These are phyloP conservation scores for Luffa acutangula DNA, from an alignment of 306 rosid genomes.

Conservation along the genomic window DNA sequence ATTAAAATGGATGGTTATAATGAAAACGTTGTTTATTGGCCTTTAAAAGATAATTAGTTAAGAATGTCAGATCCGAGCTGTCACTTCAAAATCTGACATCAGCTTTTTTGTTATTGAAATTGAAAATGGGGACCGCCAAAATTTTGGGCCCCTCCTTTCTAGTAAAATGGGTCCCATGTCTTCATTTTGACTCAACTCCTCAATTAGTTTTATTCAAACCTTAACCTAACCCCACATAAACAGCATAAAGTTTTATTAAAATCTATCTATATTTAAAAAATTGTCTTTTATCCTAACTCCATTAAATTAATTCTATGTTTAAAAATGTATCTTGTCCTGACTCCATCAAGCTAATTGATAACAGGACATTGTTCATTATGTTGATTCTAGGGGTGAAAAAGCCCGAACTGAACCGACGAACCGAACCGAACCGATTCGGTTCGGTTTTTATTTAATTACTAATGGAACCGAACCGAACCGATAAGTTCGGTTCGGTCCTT, in stretches of 20 bases:
- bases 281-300: not conserved
- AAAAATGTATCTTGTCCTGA: too few species aligned
- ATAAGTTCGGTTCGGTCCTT: too few species aligned
- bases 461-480: too few species aligned
- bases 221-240: not conserved
- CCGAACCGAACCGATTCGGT: too few species aligned
- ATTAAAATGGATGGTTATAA: not conserved
- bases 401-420: too few species aligned
- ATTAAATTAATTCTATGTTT: too few species aligned
- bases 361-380: not conserved
- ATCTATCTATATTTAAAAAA: too few species aligned
- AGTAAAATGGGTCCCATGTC: not conserved
- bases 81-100: not conserved
- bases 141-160: not conserved
- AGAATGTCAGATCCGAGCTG: not conserved
- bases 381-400: too few species aligned
- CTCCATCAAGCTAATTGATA: not conserved
- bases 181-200: not conserved
- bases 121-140: not conserved
- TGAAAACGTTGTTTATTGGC: not conserved
- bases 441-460: too few species aligned
- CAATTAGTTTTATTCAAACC: not conserved
- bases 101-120: not conserved
- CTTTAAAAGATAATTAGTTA: not conserved
- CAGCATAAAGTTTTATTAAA: not conserved